Base-by-base conservation (phyloP, 345 rosid genomes). In the Erysimum cheiranthoides region DNA sequence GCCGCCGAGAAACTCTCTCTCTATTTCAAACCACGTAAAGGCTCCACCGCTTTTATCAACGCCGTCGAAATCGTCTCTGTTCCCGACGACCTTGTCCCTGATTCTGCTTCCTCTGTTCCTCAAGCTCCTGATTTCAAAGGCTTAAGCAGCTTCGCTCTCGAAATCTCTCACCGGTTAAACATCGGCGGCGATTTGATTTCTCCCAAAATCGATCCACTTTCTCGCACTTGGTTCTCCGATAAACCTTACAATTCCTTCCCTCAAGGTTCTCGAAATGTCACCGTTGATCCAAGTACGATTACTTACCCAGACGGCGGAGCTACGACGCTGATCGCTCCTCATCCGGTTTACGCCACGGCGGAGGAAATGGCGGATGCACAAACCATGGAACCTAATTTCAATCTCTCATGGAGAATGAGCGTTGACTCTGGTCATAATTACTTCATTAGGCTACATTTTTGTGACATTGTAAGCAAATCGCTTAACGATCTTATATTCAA, bases 391-490 rank as follows among this genome's bases (percentile, higher is more conserved):
- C 84, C 89, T n/a, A 86, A 86, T 47, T 91, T 91, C 79, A 94
- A 94, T 58, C 88, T 94, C 46, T 87, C 89, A 4, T 94, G 95
- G 98, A 53, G 65, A 52, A 71, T 89, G 86, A 67, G 3, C 30
- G 89, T 90, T 17, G 93, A 90, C 62, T 76, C 80, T 0, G 82
- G 85, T 43, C 88, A 83, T 66, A 72, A 85, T 10, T 92, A 94
- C 78, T 67, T 88, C 74, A 73, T 90, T 39, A 82, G 97, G 75
- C 10, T 85, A 65, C 97, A 91, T 63, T 94, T 94, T 68, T 88
- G 97, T 76, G 96, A 94, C 82, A 85, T 94, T 70, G 86, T 85
- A 7, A 94, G 97, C 85, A 78, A 81, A 74, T 79, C 83, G 59
- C 87, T 83, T 8, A 82, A 88, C 58, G 89, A 88, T 7, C 73